Evolutionary conservation across 768 basidiomycete species (phyloP), one percentile per base, ranked within the genome.

Genomic region (Mycena crocata): DNA sequence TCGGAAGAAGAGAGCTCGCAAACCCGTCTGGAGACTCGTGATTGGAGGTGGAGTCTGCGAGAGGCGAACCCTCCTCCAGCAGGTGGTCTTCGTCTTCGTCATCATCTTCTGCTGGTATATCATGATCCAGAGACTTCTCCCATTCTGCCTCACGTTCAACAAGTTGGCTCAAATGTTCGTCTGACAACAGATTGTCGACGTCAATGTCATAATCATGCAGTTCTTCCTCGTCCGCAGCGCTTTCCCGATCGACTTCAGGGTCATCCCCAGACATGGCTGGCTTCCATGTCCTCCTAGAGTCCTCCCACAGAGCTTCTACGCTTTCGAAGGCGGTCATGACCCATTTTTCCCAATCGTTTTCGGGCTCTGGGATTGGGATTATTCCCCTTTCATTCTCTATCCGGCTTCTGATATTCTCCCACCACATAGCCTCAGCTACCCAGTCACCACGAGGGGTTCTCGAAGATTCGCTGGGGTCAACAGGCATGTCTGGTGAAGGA

Each of bases 241-340:
- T 65, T 35, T 71, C 71, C 28, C 46, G 26, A 35, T 70, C 69
- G 28, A 17, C 70, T 23, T 65, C 68, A n/a, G 70, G 63, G 31
- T 66, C 59, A 31, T 77, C 75, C 60, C 58, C 64, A 42, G 63
- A 54, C 39, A 34, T 5, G 26, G 60, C 57, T 24, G 90, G 88
- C 73, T 77, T 86, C 90, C 91, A 91, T 13, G 80, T 81, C 74
- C 79, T 88, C 75, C 83, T 86, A 58, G 82, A 70, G 37, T 84
- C 78, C 48, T 92, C 90, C 95, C 95, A 98, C 13, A 96, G 83
- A 1, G 90, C 92, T 78, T 96, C 93, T 28, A 93, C 83, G 70
- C 95, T 96, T 79, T 98, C 92, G 73, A 98, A 98, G 0, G 92
- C 88, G 9, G 95, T 92, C 89, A 93, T 92, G 31, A 93, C 87